Conservation (phyloP, 805 yeast genomes). For the Sungouiella thailandica region DNA sequence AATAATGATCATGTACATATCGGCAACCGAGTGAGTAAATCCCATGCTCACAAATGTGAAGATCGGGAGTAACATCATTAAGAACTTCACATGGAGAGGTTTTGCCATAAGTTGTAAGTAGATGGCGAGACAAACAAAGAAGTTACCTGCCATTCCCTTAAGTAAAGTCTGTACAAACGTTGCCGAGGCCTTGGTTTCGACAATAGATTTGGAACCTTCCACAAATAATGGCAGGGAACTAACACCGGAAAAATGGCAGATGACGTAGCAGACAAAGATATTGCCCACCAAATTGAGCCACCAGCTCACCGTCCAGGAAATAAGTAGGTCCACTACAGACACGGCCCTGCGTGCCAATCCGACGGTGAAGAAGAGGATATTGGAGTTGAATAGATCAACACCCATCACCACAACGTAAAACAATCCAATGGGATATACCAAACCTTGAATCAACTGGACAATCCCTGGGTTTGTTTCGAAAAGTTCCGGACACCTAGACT, state of each 20-base stretch:
- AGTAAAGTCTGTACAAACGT: constrained; percentile 60
- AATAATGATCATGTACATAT: constrained; percentile 63
- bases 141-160: constrained; percentile 74
- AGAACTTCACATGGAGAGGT: constrained; percentile 70
- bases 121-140: constrained; percentile 69
- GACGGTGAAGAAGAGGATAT: constrained; percentile 64
- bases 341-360: constrained; percentile 70
- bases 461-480: constrained; percentile 46
- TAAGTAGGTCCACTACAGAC: constrained; percentile 52
- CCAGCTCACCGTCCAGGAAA: constrained; percentile 67
- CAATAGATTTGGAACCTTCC: constrained; percentile 45
- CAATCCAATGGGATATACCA: constrained; percentile 64
- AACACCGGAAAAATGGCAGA: constrained; percentile 53
- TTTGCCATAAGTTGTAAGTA: constrained; percentile 74
- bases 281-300: constrained; percentile 60
- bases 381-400: constrained; percentile 71
- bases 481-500: constrained; percentile 45
- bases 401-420: constrained; percentile 75
- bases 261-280: constrained; percentile 60
- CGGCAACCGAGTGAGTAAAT: constrained; percentile 78
- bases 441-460: constrained; percentile 52
- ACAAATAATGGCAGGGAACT: constrained; percentile 38
- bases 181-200: constrained; percentile 37
- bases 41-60: constrained; percentile 78
- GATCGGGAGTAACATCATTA: constrained; percentile 61